phyloP scores from a whole-genome alignment of 768 basidiomycete genomes.

The Paxillus involutus region DNA sequence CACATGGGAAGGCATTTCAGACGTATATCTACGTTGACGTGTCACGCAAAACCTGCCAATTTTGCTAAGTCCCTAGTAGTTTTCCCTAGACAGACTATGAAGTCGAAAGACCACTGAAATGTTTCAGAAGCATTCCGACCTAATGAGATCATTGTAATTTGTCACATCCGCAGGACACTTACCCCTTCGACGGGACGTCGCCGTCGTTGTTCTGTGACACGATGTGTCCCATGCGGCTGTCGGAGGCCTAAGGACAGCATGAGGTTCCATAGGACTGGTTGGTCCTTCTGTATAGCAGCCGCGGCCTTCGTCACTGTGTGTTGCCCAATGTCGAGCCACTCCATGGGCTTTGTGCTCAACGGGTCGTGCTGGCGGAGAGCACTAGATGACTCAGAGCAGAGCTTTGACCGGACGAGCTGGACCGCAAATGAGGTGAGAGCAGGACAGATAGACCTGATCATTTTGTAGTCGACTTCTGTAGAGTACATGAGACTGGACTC shows the following conservation, averaged over 20 bases:
- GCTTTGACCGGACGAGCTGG: slow-evolving; percentile 13
- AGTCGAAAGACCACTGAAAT: no score
- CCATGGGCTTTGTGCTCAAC: no score
- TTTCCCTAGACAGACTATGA: no score
- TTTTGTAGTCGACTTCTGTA: slow-evolving; percentile 8
- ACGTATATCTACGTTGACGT: no score
- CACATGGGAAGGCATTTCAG: no score
- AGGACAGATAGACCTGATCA: slow-evolving; percentile 22
- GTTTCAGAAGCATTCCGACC: no score
- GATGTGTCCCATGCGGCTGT: background rate
- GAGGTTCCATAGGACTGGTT: slow-evolving; percentile 3
- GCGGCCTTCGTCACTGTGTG: no score
- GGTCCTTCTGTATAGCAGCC: slow-evolving; percentile 1
- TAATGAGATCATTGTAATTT: background rate
- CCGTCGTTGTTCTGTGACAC: background rate
- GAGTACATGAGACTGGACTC: slow-evolving; percentile 10
- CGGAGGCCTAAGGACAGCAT: background rate
- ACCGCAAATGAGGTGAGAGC: slow-evolving; percentile 31
- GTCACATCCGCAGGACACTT: background rate
- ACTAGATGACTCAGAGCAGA: background rate
- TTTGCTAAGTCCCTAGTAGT: no score
- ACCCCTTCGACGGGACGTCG: background rate
- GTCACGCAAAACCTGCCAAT: no score
- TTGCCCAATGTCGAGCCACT: background rate
- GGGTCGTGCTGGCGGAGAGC: background rate